phyloP scores from a whole-genome alignment of 306 rosid genomes.

The Mucuna pruriens region DNA sequence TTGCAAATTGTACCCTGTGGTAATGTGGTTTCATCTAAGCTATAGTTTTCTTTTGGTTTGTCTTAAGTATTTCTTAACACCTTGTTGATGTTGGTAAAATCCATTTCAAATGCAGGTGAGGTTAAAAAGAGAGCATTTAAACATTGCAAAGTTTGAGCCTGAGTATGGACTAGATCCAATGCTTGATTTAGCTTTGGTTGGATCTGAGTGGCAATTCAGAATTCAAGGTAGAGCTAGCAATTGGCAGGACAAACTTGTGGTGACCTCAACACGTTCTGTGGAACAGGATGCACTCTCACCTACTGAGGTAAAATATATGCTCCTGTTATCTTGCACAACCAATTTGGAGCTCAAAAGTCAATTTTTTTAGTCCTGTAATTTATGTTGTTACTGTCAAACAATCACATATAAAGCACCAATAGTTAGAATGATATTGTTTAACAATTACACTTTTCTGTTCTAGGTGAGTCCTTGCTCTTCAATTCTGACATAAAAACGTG shows the following conservation, averaged over 20 bases:
- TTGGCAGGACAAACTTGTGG: constrained; percentile 96
- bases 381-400: not conserved
- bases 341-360: not conserved
- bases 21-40: not conserved
- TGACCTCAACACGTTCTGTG: constrained; percentile 89
- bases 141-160: constrained; percentile 87
- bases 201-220: constrained; percentile 95
- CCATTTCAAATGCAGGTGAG: constrained; percentile 72
- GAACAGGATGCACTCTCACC: constrained; percentile 92
- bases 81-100: constrained; percentile 21
- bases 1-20: not conserved
- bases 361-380: not conserved
- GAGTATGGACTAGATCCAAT: constrained; percentile 88
- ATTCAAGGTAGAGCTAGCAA: constrained; percentile 92
- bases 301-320: constrained; percentile 62
- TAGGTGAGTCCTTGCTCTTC: not conserved
- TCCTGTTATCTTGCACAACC: not conserved
- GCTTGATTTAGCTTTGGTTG: constrained; percentile 93
- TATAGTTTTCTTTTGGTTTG: constrained; percentile 16
- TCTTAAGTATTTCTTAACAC: constrained; percentile 20
- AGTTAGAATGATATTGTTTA: not conserved
- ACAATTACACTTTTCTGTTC: not conserved
- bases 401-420: not conserved
- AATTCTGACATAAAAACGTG: not conserved
- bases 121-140: constrained; percentile 87